phyloP scores from a whole-genome alignment of 352 stramenopile species.

The Phytophthora pisi region DNA sequence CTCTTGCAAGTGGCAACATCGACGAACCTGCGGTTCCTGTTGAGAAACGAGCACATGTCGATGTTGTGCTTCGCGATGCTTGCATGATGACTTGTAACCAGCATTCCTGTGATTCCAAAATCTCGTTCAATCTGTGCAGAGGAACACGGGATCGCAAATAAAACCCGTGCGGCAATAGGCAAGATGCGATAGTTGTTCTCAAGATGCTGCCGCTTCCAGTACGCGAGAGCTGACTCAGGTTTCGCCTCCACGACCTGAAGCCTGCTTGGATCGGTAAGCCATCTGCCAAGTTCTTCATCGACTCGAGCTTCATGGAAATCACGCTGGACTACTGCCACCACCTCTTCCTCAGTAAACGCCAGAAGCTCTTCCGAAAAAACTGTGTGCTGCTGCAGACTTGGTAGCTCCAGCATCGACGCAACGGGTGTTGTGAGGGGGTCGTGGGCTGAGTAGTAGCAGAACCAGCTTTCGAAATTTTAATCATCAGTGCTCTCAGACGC shows the following conservation, averaged over 20 bases:
- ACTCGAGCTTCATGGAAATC: constrained; percentile 8
- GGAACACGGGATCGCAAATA: constrained; percentile 6
- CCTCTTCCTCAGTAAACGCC: not conserved
- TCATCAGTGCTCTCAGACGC: not conserved
- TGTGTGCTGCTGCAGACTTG: not conserved
- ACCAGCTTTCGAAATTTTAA: not conserved
- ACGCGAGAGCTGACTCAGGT: not conserved
- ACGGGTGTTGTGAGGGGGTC: not conserved
- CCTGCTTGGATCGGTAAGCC: constrained; percentile 6
- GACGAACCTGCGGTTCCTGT: constrained; percentile 10
- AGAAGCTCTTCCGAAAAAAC: constrained; percentile 2
- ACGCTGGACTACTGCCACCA: not conserved
- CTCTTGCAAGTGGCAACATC: constrained; percentile 4
- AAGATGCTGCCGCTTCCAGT: constrained; percentile 5
- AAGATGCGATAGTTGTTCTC: constrained; percentile 4
- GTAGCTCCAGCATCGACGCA: not conserved
- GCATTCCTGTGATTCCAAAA: constrained; percentile 6
- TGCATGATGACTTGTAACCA: constrained; percentile 11
- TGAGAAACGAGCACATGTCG: constrained; percentile 12
- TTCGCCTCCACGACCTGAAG: not conserved
- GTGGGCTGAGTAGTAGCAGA: not conserved
- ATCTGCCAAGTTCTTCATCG: constrained; percentile 19
- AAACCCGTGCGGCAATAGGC: not conserved
- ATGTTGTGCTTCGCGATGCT: constrained; percentile 13
- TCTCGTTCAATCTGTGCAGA: constrained; percentile 8